Percentiles rank a stretch among this genome's conserved stretches.
phyloP scores from a whole-genome alignment of 2,329 filamentous ascomycete genomes.

The Chalaropsis ovoidea region DNA sequence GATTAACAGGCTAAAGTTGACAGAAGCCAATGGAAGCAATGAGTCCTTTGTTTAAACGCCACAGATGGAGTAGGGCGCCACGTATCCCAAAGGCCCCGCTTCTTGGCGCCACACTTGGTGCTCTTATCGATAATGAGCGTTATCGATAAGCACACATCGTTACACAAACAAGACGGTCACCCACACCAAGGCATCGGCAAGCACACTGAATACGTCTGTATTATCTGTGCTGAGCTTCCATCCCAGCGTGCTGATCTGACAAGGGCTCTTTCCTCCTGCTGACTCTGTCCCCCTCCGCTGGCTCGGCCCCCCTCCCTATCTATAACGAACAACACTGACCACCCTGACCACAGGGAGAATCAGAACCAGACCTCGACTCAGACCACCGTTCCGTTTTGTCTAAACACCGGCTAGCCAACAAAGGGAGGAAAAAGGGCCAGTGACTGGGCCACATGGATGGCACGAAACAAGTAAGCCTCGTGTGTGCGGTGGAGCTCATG shows the following conservation, averaged over 20 bases:
- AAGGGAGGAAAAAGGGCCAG: background rate
- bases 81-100: background rate
- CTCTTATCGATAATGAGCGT: background rate
- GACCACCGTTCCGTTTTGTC: background rate
- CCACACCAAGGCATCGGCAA: background rate
- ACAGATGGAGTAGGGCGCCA: background rate
- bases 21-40: background rate
- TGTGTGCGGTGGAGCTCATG: background rate
- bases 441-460: background rate
- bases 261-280: background rate
- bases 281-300: background rate
- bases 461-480: background rate
- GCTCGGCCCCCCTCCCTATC: background rate
- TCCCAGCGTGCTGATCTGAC: background rate
- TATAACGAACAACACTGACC: background rate
- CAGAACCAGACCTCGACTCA: conserved; percentile 3
- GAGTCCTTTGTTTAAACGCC: background rate
- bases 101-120: background rate
- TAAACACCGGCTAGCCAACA: background rate
- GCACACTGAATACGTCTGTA: background rate
- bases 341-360: background rate
- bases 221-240: background rate
- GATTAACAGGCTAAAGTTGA: background rate
- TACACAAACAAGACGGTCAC: background rate
- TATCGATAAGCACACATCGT: background rate